Percentiles rank a stretch among this genome's conserved stretches.
Conservation (phyloP, 2,329 filamentous ascomycete species). For the Akanthomyces lecanii region DNA sequence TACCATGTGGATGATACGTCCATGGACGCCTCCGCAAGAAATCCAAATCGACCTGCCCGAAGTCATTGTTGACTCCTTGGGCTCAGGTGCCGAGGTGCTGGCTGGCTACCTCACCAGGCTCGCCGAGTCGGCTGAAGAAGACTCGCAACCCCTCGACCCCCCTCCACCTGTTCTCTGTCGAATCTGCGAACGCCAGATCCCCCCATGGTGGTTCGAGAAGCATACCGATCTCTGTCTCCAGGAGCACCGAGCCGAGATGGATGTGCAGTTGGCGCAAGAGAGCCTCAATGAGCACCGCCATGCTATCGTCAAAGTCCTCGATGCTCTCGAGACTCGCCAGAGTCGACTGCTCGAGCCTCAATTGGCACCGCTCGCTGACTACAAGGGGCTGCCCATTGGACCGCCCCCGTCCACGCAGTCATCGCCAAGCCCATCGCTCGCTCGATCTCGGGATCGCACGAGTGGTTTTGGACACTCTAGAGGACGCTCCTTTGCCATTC, state of each 20-base stretch:
- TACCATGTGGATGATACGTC: conserved; percentile 99
- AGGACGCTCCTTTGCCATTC: conserved; percentile 83
- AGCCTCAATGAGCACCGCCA: conserved; percentile 88
- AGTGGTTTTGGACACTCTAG: conserved; percentile 75
- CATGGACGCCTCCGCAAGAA: conserved; percentile 81
- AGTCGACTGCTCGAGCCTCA: conserved; percentile 54
- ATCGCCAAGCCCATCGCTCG: conserved; percentile 67
- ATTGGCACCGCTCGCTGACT: conserved; percentile 63
- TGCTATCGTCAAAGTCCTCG: conserved; percentile 89
- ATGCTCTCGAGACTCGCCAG: conserved; percentile 78
- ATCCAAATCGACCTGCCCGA: conserved; percentile 92
- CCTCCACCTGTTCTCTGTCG: conserved; percentile 89
- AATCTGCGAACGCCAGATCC: conserved; percentile 95
- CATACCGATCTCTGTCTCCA: conserved; percentile 94
- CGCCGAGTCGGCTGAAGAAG: conserved; percentile 75
- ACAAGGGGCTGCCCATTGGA: conserved; percentile 83
- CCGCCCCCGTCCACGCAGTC: conserved; percentile 67
- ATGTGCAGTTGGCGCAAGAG: conserved; percentile 94
- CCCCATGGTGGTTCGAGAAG: conserved; percentile 99
- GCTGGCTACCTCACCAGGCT: conserved; percentile 89
- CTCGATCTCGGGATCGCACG: conserved; percentile 68
- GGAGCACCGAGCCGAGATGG: conserved; percentile 95
- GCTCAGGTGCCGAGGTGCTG: conserved; percentile 89
- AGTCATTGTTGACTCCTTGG: conserved; percentile 86
- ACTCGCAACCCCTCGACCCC: conserved; percentile 70